Evolutionary conservation across 257 asterid species (phyloP).

Genomic region (Salvia hispanica): DNA sequence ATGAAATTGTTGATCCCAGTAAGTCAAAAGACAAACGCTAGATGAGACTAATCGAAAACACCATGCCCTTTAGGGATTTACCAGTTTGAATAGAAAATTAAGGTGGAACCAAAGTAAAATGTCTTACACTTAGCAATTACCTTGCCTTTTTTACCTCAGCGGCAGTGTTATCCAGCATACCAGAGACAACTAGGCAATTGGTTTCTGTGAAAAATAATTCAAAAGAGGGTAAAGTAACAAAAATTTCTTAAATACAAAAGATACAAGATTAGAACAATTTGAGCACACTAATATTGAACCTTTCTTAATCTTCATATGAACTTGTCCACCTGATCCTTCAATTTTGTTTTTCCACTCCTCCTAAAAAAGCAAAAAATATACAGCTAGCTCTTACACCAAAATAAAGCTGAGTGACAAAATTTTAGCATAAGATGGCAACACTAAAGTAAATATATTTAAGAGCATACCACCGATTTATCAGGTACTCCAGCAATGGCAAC

Average conservation of each 20-base stretch:
- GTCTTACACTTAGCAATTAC: conserved; percentile 42
- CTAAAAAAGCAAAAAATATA: conserved; percentile 41
- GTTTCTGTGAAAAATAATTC: conserved; percentile 56
- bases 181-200: conserved; percentile 71
- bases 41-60: conserved; percentile 15
- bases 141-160: conserved; percentile 86
- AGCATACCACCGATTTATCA: conserved; percentile 53
- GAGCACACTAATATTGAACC: conserved; percentile 44
- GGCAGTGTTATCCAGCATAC: conserved; percentile 46
- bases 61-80: background rate
- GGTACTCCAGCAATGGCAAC: conserved; percentile 61
- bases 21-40: background rate
- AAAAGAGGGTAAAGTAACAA: conserved; percentile 23
- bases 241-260: conserved; percentile 9
- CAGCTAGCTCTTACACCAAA: background rate
- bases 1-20: conserved; percentile 22
- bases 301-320: conserved; percentile 64
- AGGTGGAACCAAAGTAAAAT: conserved; percentile 19
- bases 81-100: background rate
- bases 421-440: conserved; percentile 1
- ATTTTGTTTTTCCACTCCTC: conserved; percentile 70
- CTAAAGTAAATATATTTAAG: conserved; percentile 21
- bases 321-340: conserved; percentile 77
- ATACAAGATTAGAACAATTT: conserved; percentile 29
- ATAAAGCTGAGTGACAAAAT: background rate